Conservation (phyloP, 106 monocot genomes). For the Vanilla planifolia region DNA sequence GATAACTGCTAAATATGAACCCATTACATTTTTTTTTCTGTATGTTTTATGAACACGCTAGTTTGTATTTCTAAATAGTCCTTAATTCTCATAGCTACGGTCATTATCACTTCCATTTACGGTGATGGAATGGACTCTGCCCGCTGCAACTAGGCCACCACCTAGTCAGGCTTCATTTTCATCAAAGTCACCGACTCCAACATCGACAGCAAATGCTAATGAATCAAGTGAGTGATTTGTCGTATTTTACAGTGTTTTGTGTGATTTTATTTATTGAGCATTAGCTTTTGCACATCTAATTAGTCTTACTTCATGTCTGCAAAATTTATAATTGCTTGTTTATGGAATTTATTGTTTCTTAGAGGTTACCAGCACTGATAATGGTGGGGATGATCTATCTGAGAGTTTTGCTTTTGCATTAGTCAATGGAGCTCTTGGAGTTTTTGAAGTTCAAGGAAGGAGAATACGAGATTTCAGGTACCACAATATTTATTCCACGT, state of each 20-base stretch:
- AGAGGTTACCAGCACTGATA: conserved; percentile 56
- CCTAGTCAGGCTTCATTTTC: conserved; percentile 47
- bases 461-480: conserved; percentile 98
- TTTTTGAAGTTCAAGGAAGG: conserved; percentile 98
- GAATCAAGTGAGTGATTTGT: conserved; percentile 49
- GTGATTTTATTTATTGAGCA: neutral
- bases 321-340: conserved; percentile 1
- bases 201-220: conserved; percentile 18
- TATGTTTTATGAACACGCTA: no score
- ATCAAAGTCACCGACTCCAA: conserved; percentile 27
- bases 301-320: neutral
- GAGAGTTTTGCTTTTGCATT: conserved; percentile 99
- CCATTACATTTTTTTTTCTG: no score
- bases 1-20: no score
- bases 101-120: conserved; percentile 99
- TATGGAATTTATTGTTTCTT: conserved; percentile 8
- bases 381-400: conserved; percentile 63
- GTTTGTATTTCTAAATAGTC: no score
- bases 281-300: neutral
- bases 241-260: neutral
- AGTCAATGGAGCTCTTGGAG: conserved; percentile 97
- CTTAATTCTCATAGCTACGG: conserved; percentile 69
- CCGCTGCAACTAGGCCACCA: conserved; percentile 75
- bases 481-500: neutral
- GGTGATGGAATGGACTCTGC: conserved; percentile 98